Base-by-base conservation (phyloP, 345 rosid genomes). In the Citrus mangshanensis region DNA sequence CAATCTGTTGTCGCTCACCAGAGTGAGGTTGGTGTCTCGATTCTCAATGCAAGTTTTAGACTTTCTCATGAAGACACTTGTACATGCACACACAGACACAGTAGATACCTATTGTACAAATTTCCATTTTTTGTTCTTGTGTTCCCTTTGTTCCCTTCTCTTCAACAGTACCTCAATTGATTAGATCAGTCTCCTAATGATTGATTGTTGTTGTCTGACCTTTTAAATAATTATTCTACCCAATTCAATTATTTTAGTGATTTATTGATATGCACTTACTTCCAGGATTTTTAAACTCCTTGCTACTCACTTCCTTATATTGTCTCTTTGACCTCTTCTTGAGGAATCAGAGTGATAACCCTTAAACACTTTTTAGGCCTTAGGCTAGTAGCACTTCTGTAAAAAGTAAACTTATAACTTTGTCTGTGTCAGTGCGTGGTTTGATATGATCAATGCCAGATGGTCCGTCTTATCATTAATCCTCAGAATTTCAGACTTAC, bases 1-100 rank as follows among this genome's bases (percentile, higher is more conserved):
- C 96, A 97, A 70, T 91, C 98, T 24, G 97, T 97, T 9, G 90
- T 93, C 77, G 99, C 98, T 85, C 99, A 97, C 84, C 93, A 93
- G 74, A 93, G 95, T 78, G 99, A 97, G 98, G 99, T 94, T 71
- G 49, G 82, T 80, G 73, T 49, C 49, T 30, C 4, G 35, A 63
- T 70, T 49, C 49, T 30, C 4, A 46, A 63, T 67, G 24, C 24
- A 1, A 21, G 30, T 54, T 30, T 27, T 32, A 37, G 13, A 46
- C 13, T 70, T 55, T 67, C 46, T 49, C 37, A n/a, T 59, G 5
- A 14, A 8, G 35, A 46, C 12, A 63, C 56, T 16, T 14, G 56
- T 51, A 51, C 56, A 51, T 30, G 46, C 14, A 30, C 46, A 27
- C 30, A 32, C 27, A 27, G 28, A 66, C 54, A 59, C 34, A 60